These are phyloP conservation scores for Yamadazyma siamensis DNA, from an alignment of 1,139 yeast genomes.

Conservation along the genomic window DNA sequence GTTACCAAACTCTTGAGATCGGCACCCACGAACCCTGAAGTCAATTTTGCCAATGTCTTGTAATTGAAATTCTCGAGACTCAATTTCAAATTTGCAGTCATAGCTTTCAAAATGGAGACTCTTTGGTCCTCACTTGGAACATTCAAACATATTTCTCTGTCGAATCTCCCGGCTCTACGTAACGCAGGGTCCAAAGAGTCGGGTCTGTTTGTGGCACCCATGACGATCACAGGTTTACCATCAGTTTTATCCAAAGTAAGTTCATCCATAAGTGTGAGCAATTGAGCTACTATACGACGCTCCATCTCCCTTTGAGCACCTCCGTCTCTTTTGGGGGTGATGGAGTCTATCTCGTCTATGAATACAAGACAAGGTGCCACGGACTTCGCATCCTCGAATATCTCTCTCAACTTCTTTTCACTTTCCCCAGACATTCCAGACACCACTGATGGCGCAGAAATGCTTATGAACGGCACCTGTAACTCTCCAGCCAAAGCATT, in stretches of 20 bases:
- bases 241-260: slow-evolving; percentile 80
- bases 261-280: slow-evolving; percentile 92
- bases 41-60: slow-evolving; percentile 74
- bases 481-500: slow-evolving; percentile 94
- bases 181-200: slow-evolving; percentile 48
- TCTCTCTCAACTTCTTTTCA: slow-evolving; percentile 87
- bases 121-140: slow-evolving; percentile 91
- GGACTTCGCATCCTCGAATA: slow-evolving; percentile 87
- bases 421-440: slow-evolving; percentile 99
- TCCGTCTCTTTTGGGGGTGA: slow-evolving; percentile 93
- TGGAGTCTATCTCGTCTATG: slow-evolving; percentile 96
- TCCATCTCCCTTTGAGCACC: slow-evolving; percentile 99
- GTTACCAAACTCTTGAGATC: slow-evolving; percentile 91
- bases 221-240: slow-evolving; percentile 77
- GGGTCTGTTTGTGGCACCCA: slow-evolving; percentile 50
- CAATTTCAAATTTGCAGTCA: slow-evolving; percentile 65
- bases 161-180: slow-evolving; percentile 49
- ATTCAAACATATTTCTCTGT: slow-evolving; percentile 57
- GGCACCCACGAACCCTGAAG: slow-evolving; percentile 99
- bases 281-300: slow-evolving; percentile 91
- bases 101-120: slow-evolving; percentile 67
- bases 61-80: slow-evolving; percentile 68
- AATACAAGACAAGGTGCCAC: slow-evolving; percentile 91
- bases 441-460: slow-evolving; percentile 94
- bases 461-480: slow-evolving; percentile 85